Evolutionary conservation across 1,284 basidiomycete genomes (phyloP).

Genomic region (Cystobasidium slooffiae): DNA sequence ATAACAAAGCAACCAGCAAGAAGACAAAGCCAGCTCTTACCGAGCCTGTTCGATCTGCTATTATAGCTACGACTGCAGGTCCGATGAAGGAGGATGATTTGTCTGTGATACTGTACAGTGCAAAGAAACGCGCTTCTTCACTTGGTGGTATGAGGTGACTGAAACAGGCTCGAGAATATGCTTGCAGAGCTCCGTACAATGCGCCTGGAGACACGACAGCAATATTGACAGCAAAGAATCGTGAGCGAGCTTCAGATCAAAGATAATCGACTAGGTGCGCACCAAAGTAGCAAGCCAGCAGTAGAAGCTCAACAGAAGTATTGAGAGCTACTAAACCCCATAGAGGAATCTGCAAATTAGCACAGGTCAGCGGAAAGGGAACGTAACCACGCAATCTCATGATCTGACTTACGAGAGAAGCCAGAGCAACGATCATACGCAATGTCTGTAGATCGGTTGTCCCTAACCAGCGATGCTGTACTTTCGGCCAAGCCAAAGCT

Average conservation of each 20-base stretch:
- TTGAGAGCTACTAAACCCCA: conserved; percentile 70
- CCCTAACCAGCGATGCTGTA: conserved; percentile 63
- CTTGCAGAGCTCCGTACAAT: conserved; percentile 77
- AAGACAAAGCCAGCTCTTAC: conserved; percentile 72
- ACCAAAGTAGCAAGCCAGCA: conserved; percentile 79
- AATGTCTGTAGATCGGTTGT: conserved; percentile 68
- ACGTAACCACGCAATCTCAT: conserved; percentile 45
- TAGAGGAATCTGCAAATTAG: conserved; percentile 50
- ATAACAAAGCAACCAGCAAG: conserved; percentile 75
- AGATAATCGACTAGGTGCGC: conserved; percentile 49
- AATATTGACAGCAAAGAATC: conserved; percentile 41
- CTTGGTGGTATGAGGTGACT: conserved; percentile 75
- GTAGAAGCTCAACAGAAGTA: conserved; percentile 80
- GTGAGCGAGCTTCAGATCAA: too few species aligned
- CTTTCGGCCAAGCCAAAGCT: conserved; percentile 69
- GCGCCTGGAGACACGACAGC: conserved; percentile 60
- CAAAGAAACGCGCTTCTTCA: conserved; percentile 78
- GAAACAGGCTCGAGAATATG: conserved; percentile 77
- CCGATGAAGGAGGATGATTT: conserved; percentile 89
- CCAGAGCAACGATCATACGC: conserved; percentile 68
- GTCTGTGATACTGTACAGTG: conserved; percentile 83
- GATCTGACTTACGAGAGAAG: conserved; percentile 72
- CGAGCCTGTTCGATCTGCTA: conserved; percentile 80
- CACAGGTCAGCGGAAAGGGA: conserved; percentile 60
- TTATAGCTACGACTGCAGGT: conserved; percentile 76